These are phyloP conservation scores for Amphichorda felina DNA, from an alignment of 2,329 filamentous ascomycete species.

Conservation along the genomic window DNA sequence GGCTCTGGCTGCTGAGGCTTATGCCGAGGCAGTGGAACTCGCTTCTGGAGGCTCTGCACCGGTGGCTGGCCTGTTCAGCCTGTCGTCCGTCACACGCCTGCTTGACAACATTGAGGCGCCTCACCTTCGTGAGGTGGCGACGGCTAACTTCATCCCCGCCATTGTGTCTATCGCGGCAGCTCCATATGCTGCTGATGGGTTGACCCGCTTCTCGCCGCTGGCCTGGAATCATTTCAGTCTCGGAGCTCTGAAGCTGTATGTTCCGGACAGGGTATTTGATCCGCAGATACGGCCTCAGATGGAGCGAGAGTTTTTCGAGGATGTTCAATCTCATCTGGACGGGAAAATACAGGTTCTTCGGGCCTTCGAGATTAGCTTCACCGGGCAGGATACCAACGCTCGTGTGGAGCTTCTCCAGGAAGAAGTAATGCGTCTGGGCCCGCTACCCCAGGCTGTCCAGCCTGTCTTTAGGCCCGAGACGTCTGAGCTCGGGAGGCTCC, in stretches of 20 bases:
- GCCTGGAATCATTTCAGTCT: conserved; percentile 70
- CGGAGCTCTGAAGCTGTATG: conserved; percentile 64
- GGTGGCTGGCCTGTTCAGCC: background rate
- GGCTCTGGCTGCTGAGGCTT: conserved; percentile 13
- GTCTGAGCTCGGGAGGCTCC: conserved; percentile 59
- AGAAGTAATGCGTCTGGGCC: conserved; percentile 52
- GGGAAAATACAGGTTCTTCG: conserved; percentile 47
- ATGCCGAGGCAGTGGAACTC: conserved; percentile 11
- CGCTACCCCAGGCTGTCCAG: conserved; percentile 50
- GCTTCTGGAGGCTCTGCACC: background rate
- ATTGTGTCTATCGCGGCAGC: conserved; percentile 27
- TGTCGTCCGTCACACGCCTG: conserved; percentile 5
- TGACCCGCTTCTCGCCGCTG: conserved; percentile 26
- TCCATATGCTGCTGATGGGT: conserved; percentile 6
- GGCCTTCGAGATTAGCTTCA: conserved; percentile 54
- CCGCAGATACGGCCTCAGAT: conserved; percentile 58
- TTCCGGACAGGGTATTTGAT: conserved; percentile 80
- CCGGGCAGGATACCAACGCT: conserved; percentile 55
- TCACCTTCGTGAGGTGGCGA: conserved; percentile 25
- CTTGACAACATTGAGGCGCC: conserved; percentile 13
- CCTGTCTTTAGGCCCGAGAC: conserved; percentile 59
- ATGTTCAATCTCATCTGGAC: conserved; percentile 42
- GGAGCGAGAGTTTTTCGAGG: conserved; percentile 45
- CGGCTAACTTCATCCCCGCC: conserved; percentile 31
- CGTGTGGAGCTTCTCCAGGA: conserved; percentile 51